Conservation (phyloP, 2,329 filamentous ascomycete species). For the Laburnicola sp. region DNA sequence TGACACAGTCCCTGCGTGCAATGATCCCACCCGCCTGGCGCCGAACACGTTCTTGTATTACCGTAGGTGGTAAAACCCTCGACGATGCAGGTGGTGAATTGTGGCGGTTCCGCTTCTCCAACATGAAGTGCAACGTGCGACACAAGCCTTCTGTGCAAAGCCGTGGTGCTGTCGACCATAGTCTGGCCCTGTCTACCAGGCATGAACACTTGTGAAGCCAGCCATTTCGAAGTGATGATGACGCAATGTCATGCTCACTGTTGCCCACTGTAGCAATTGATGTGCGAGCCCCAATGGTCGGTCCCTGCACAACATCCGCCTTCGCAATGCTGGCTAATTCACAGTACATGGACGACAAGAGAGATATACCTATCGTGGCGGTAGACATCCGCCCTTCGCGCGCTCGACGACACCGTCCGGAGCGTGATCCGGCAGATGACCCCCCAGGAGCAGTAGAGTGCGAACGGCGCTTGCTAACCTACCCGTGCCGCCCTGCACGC, state of each 20-base stretch:
- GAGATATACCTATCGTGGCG: not conserved
- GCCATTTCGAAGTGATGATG: too few species aligned
- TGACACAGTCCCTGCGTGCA: not conserved
- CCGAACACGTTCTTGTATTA: not conserved
- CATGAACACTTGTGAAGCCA: too few species aligned
- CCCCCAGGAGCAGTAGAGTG: slow-evolving; percentile 1
- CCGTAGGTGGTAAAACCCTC: not conserved
- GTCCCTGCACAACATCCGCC: too few species aligned
- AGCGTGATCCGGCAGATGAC: not conserved
- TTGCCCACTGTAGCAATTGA: too few species aligned
- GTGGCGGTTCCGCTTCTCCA: not conserved
- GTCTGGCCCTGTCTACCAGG: too few species aligned
- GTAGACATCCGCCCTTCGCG: not conserved
- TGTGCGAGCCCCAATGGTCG: too few species aligned
- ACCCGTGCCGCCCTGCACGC: not conserved
- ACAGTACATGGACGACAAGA: not conserved
- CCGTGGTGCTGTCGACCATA: too few species aligned
- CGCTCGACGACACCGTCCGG: not conserved
- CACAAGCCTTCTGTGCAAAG: not conserved
- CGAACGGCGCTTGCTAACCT: not conserved
- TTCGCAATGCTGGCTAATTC: not conserved
- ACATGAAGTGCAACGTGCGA: not conserved
- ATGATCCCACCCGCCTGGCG: not conserved
- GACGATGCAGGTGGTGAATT: not conserved
- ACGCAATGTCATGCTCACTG: too few species aligned